Conservation (phyloP, 345 rosid genomes). For the Boechera divaricarpa region DNA sequence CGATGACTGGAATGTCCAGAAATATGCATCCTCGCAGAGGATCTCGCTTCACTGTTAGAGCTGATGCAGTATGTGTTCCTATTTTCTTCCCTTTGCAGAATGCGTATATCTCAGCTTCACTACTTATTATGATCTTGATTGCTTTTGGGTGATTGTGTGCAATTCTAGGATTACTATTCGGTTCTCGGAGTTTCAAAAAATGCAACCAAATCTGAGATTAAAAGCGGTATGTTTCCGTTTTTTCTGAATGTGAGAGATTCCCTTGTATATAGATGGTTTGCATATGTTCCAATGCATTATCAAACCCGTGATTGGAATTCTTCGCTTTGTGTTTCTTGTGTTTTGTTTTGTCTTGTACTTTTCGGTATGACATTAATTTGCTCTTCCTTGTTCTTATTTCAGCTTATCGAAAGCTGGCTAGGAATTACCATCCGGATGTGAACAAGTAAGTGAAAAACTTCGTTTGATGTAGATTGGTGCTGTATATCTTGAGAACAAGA, state of each 20-base stretch:
- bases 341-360: background rate
- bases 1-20: conserved; percentile 51
- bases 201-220: conserved; percentile 91
- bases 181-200: conserved; percentile 90
- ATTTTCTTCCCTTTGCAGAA: conserved; percentile 1
- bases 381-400: conserved; percentile 40
- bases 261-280: conserved; percentile 12
- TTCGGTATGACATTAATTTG: background rate
- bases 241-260: conserved; percentile 1
- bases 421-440: conserved; percentile 97
- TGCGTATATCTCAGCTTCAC: background rate
- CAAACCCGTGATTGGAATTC: background rate
- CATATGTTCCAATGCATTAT: conserved; percentile 1
- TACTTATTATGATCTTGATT: conserved; percentile 13
- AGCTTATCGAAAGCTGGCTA: conserved; percentile 97
- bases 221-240: conserved; percentile 65
- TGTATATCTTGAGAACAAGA: conserved; percentile 4
- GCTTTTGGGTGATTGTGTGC: background rate
- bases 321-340: background rate
- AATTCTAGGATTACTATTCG: conserved; percentile 80
- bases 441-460: conserved; percentile 72
- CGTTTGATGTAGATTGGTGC: background rate
- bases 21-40: conserved; percentile 56
- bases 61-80: conserved; percentile 68
- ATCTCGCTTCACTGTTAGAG: conserved; percentile 72